phyloP scores from a whole-genome alignment of 2,329 filamentous ascomycete species.

The Calonectria pseudoturangicola region DNA sequence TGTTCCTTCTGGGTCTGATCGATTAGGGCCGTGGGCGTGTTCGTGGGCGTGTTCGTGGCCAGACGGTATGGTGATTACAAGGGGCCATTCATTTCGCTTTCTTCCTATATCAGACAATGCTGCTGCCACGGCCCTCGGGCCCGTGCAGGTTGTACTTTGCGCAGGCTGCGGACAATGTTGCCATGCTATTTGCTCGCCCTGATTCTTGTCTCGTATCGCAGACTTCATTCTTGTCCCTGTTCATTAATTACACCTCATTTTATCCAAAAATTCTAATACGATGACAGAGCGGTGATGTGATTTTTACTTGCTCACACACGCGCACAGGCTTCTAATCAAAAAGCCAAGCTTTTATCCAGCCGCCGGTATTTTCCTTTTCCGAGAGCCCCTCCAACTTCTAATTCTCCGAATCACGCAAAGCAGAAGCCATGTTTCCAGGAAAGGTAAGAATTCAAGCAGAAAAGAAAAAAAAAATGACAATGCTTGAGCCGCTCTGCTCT shows the following conservation, averaged over 20 bases:
- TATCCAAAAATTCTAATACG: background rate
- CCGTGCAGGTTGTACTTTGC: slow-evolving; percentile 8
- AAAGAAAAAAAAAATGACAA: slow-evolving; percentile 2
- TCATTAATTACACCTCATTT: slow-evolving; percentile 5
- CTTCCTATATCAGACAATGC: slow-evolving; percentile 20
- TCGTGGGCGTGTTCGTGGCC: slow-evolving; percentile 4
- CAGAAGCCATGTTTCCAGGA: background rate
- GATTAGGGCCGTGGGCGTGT: slow-evolving; percentile 3
- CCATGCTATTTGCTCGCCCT: slow-evolving; percentile 20
- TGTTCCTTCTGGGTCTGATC: background rate
- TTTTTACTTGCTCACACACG: background rate
- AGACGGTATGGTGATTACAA: slow-evolving; percentile 11
- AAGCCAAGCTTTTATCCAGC: slow-evolving; percentile 10
- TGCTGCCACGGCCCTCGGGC: slow-evolving; percentile 15
- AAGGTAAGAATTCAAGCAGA: slow-evolving; percentile 1
- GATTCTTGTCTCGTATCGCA: slow-evolving; percentile 2
- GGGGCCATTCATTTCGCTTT: slow-evolving; percentile 32
- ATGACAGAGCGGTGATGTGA: background rate
- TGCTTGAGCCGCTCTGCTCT: slow-evolving; percentile 45
- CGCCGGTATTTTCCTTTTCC: background rate
- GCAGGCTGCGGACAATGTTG: slow-evolving; percentile 9
- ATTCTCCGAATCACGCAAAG: background rate
- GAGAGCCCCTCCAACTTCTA: background rate
- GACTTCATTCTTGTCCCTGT: background rate
- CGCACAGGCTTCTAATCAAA: background rate